Evolutionary conservation across 2,329 filamentous ascomycete genomes (phyloP), one percentile per base, ranked within the genome.

Genomic region (Ophiostoma ulmi): DNA sequence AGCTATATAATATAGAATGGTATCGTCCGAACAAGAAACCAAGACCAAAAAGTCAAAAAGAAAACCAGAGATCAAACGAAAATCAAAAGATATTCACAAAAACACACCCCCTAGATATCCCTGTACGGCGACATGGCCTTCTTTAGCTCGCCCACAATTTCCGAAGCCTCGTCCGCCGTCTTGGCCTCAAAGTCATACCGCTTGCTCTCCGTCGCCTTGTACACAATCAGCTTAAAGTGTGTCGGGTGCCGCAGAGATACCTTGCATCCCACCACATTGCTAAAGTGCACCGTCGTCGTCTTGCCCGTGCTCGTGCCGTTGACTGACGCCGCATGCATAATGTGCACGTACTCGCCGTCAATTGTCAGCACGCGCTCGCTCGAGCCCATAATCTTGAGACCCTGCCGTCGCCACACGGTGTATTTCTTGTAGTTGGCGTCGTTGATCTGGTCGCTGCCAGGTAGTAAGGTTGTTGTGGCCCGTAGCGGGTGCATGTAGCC

Each of bases 131-230:
- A 86, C 69, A 92, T 88, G 39, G 91, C 90, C 79, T 88, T 92
- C 80, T 91, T 91, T 73, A 95, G 87, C 80, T 93, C 91, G 71
- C 82, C 84, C 38, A 94, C 91, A 77, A 95, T 92, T 77, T 92
- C 90, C n/a, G 86, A 83, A 63, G 92, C 91, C 79, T 94, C 91
- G 39, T 88, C 87, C 13, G 85, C 83, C 74, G 83, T 90, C 74
- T 86, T 87, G n/a, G 91, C 88, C 79, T 94, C 92, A 78, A 95
- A 95, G 74, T 95, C 92, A 79, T 95, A 95, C 72, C 91, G 81
- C 80, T 94, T 94, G 73, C 86, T 90, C 80, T 94, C 91, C 1
- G 88, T 87, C 67, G 89, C 88, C 77, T 89, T 90, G 79, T 90
- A 94, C 31, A 94, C 90, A 69, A 93, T 74, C 35, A 75, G 72